Evolutionary conservation across 805 yeast species (phyloP).

Genomic region (Wickerhamomyces pijperi): DNA sequence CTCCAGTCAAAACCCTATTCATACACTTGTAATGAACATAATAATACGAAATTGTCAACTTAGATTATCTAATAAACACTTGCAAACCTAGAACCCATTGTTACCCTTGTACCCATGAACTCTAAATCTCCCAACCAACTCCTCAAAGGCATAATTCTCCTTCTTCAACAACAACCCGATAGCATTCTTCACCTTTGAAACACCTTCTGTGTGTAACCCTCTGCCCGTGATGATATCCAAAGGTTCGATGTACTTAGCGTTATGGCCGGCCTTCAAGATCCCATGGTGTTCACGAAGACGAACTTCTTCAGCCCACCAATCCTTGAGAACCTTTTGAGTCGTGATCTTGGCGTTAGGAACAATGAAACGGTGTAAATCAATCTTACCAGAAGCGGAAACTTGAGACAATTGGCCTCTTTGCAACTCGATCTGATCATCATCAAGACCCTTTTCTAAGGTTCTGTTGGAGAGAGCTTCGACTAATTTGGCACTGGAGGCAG

Average conservation of each 20-base stretch:
- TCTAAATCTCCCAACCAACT: not conserved
- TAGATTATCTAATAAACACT: no score
- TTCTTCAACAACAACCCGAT: not conserved
- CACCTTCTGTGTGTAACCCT: constrained; percentile 58
- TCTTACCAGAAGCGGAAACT: constrained; percentile 10
- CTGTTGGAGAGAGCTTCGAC: not conserved
- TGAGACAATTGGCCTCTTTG: constrained; percentile 8
- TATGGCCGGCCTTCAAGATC: constrained; percentile 22
- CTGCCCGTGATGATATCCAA: constrained; percentile 52
- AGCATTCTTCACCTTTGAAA: constrained; percentile 28
- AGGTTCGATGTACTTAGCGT: constrained; percentile 30
- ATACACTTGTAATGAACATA: no score
- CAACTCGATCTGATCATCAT: not conserved
- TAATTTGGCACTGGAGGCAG: not conserved
- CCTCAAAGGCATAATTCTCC: not conserved
- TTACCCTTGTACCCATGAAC: not conserved
- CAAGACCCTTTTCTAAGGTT: not conserved
- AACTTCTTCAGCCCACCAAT: constrained; percentile 59
- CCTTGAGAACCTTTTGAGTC: constrained; percentile 23
- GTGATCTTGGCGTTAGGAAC: constrained; percentile 35
- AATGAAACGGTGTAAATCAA: constrained; percentile 50
- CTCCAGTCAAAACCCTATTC: no score
- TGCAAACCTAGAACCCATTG: no score
- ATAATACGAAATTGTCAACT: no score
- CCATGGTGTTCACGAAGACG: constrained; percentile 30